Base-by-base conservation (phyloP, 495 filamentous ascomycete species). In the Aspergillus olivimuriae region DNA sequence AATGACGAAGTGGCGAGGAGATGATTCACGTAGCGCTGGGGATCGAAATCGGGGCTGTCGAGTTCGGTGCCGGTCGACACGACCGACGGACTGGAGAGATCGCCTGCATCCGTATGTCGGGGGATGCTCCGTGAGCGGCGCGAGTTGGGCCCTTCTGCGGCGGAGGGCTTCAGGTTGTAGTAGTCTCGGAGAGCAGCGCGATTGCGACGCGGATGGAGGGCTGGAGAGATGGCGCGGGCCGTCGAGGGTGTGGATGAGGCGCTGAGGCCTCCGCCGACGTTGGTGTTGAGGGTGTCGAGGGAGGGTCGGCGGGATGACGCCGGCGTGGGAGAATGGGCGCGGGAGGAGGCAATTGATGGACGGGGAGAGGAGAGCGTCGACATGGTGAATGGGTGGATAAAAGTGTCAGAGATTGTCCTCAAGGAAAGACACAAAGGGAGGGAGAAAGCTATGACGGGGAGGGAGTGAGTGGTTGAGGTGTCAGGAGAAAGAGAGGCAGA, bases 131-230 rank as follows among this genome's bases (percentile, higher is more conserved):
- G 65, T 9, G 62, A 66, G 12, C 63, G 59, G 11, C 51, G 51
- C 12, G 46, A 48, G n/a, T 39, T 36, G 9, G 45, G 22, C 7
- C 44, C 46, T 7, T 57, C 58, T 10, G 61, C 55, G 4, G 61
- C 59, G 28, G 77, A 68, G 6, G 78, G 70, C 55, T 83, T 85
- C 43, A 97, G 76, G 51, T 87, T 87, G 66, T 97, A 98, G 71
- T 95, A 97, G 52, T 95, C 88, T 45, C 92, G 83, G 12, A 98
- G 77, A 14, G 92, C 92, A 28, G 85, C 76, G 51, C 91, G 84
- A 59, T 85, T 86, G 30, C 80, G 75, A 22, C 81, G 77, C 3
- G 67, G 70, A 39, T 68, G 55, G 45, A 63, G 34, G 40, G 66
- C 60, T 28, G 77, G 70, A 21, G 75, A 69, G 41, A 74, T 59